Evolutionary conservation across 1,139 yeast species (phyloP), one percentile per base, ranked within the genome.

Genomic region (Hemisphaericaspora subhashii): DNA sequence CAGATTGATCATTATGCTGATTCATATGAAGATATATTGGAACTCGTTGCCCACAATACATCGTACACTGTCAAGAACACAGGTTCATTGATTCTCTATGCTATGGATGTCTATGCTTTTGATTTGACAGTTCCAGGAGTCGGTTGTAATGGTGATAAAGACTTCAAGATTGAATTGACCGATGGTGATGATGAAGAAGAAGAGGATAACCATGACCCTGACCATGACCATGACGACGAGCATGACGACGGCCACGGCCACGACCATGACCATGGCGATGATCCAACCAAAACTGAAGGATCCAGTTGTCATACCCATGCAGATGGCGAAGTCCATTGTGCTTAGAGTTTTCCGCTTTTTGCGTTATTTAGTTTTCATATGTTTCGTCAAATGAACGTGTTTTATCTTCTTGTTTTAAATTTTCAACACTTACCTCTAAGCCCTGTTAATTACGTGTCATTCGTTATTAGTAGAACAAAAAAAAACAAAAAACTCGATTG

Each of bases 1-100:
- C 38, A 39, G 5, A 43, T 54, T 11, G 59, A 49, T 23, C 57
- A 58, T 33, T 53, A 44, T 33, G 58, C 54, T 34, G 61, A 57
- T 33, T 41, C 44, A 8, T 55, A 56, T 36, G 47, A 46, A 3
- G 60, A 48, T 11, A 47, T 53, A 39, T 42, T 60, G 16, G 57
- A 59, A 28, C 45, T 53, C 20, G 57, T 58, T 3, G 31, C 41
- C 16, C 21, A 15, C 2, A 41, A 45, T 33, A 33, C 48, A 10
- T 31, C 43, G 8, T 40, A 44, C 27, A 48, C 58, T 3, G 51
- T 47, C 8, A 46, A 41, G 33, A 54, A 53, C 36, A 47, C 56
- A 3, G 47, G 44, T 11, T 38, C 55, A 6, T 52, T 53, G 33
- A 45, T 50, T 31, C 47, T 40, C 31, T 54, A 48, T 38, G 57